Conservation (phyloP, 202 grass and related monocot genomes). For the Schoenoplectus triqueter region DNA sequence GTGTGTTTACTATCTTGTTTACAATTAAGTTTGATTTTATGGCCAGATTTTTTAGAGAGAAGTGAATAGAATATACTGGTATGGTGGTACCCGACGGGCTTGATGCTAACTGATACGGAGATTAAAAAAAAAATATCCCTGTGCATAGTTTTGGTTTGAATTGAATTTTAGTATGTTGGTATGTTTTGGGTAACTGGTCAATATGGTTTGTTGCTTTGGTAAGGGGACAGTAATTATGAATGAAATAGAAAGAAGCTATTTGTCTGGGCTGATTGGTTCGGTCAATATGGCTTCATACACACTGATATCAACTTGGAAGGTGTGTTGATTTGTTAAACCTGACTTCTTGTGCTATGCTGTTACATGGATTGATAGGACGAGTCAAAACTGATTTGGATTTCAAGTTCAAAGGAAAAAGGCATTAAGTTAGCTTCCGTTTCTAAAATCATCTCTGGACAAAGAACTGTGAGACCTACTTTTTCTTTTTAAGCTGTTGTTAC, state of each 20-base stretch:
- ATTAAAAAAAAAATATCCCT: neutral
- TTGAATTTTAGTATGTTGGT: neutral
- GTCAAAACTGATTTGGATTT: conserved; percentile 91
- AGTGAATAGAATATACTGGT: neutral
- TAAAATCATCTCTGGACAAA: conserved; percentile 83
- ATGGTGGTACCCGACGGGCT: too few relatives aligned
- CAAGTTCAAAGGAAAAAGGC: conserved; percentile 71
- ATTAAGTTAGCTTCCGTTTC: conserved; percentile 81
- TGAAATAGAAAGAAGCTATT: neutral
- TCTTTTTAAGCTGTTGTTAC: conserved; percentile 31
- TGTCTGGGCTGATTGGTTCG: neutral
- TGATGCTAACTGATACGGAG: neutral
- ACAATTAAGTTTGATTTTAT: neutral
- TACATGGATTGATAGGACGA: conserved; percentile 57
- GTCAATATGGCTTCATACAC: neutral
- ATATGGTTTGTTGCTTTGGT: neutral
- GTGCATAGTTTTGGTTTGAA: neutral
- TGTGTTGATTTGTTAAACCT: conserved; percentile 1
- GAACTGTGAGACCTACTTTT: conserved; percentile 61
- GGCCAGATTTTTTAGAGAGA: neutral
- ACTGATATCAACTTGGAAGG: conserved; percentile 18
- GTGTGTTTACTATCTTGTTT: neutral
- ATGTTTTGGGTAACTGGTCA: neutral
- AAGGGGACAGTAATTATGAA: conserved; percentile 7
- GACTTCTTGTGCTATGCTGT: conserved; percentile 29